These are phyloP conservation scores for Hyphodiscus sp. DNA, from an alignment of 2,329 filamentous ascomycete genomes.

Conservation along the genomic window DNA sequence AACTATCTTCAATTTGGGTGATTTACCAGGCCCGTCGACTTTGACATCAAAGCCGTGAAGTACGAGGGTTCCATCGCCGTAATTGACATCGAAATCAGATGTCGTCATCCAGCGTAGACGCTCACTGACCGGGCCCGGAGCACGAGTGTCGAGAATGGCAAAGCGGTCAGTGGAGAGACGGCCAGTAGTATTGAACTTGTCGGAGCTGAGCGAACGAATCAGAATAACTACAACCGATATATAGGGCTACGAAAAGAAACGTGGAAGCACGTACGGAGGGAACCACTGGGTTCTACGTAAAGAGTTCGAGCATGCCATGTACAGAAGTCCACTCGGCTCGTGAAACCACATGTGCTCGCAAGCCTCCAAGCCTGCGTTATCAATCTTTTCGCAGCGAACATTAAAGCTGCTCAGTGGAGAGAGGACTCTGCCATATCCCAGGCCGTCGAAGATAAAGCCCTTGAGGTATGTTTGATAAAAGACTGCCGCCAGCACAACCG, in stretches of 20 bases:
- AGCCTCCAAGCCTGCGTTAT: slow-evolving; percentile 21
- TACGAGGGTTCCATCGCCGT: slow-evolving; percentile 26
- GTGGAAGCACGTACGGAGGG: slow-evolving; percentile 22
- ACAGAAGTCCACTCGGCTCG: slow-evolving; percentile 22
- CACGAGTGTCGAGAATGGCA: slow-evolving; percentile 23
- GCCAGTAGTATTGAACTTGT: slow-evolving; percentile 21
- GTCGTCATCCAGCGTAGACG: slow-evolving; percentile 19
- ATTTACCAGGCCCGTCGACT: slow-evolving; percentile 13
- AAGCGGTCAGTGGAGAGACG: slow-evolving; percentile 21
- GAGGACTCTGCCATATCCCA: slow-evolving; percentile 29
- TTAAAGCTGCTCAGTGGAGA: slow-evolving; percentile 30
- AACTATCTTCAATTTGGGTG: slow-evolving; percentile 25
- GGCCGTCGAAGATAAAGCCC: slow-evolving; percentile 23
- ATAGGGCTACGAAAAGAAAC: not conserved
- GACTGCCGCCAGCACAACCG: slow-evolving; percentile 17
- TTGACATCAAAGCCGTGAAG: slow-evolving; percentile 31
- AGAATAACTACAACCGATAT: not conserved
- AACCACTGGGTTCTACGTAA: slow-evolving; percentile 21
- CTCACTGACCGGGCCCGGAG: slow-evolving; percentile 15
- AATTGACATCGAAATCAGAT: slow-evolving; percentile 20
- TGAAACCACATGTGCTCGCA: slow-evolving; percentile 30
- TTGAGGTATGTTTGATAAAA: slow-evolving; percentile 30
- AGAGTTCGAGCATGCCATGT: slow-evolving; percentile 25
- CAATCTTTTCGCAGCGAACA: slow-evolving; percentile 20
- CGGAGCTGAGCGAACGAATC: slow-evolving; percentile 9